A percentile compares a stretch with the other conserved stretches of the same genome.
Conservation (phyloP, 768 basidiomycete species). For the Mycena venus region DNA sequence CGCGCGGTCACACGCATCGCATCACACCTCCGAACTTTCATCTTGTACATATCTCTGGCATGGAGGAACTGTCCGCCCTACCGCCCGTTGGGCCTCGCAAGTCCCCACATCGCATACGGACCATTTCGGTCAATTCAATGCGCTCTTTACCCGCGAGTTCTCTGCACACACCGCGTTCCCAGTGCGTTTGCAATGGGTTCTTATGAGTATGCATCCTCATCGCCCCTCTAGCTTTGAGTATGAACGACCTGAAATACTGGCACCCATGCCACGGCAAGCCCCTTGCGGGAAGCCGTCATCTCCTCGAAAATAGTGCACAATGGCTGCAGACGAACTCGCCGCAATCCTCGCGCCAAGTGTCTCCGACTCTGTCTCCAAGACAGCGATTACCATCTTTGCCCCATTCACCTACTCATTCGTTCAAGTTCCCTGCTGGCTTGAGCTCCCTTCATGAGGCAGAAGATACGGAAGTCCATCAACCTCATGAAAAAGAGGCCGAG, state of each 20-base stretch:
- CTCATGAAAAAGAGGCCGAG: constrained; percentile 38
- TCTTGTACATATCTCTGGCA: constrained; percentile 20
- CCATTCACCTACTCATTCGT: not conserved
- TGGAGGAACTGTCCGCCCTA: constrained; percentile 58
- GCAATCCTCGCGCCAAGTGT: constrained; percentile 26
- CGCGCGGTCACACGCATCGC: too few species aligned
- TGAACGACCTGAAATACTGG: constrained; percentile 33
- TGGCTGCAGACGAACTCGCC: constrained; percentile 24
- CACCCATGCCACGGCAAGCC: constrained; percentile 29
- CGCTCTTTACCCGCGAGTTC: constrained; percentile 21
- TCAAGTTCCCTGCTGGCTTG: constrained; percentile 25
- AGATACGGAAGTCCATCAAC: not conserved
- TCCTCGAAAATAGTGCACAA: constrained; percentile 29
- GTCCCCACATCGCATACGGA: constrained; percentile 43
- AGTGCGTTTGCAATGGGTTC: constrained; percentile 3
- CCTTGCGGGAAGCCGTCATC: constrained; percentile 13
- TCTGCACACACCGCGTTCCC: constrained; percentile 11
- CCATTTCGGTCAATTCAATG: constrained; percentile 45
- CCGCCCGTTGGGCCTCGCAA: constrained; percentile 51
- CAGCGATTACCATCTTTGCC: constrained; percentile 24
- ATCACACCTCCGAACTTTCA: not conserved
- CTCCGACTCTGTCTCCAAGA: constrained; percentile 23
- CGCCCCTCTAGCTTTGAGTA: constrained; percentile 19
- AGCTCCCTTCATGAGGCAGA: constrained; percentile 29
- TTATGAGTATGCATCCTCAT: not conserved